Conservation (phyloP, 805 yeast species). For the Wickerhamiella domercqiae region DNA sequence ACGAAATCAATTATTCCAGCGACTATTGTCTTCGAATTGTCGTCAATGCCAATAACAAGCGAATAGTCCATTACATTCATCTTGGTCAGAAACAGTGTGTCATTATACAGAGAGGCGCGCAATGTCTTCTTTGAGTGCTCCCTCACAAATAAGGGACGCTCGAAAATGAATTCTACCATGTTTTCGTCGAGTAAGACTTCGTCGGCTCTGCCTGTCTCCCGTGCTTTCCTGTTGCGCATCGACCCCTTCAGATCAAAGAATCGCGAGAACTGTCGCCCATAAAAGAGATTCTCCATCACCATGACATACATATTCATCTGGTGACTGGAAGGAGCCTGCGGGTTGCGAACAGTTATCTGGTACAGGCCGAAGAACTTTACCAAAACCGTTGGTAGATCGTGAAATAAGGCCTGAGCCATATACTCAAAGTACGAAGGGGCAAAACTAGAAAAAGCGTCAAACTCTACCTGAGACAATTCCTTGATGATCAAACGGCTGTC, state of each 20-base stretch:
- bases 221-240: slow-evolving; percentile 92
- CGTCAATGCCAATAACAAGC: slow-evolving; percentile 80
- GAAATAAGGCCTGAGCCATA: slow-evolving; percentile 88
- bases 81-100: slow-evolving; percentile 80
- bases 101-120: slow-evolving; percentile 87
- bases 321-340: slow-evolving; percentile 49
- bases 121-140: slow-evolving; percentile 79
- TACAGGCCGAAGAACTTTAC: slow-evolving; percentile 94
- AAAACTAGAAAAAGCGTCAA: slow-evolving; percentile 85
- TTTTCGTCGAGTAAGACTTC: slow-evolving; percentile 92
- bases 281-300: slow-evolving; percentile 91
- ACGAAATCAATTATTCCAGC: slow-evolving; percentile 93
- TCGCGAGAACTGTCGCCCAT: slow-evolving; percentile 62
- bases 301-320: slow-evolving; percentile 60
- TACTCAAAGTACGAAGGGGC: slow-evolving; percentile 95
- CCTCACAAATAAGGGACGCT: slow-evolving; percentile 83
- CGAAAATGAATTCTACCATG: slow-evolving; percentile 95
- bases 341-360: slow-evolving; percentile 76
- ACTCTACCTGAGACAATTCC: slow-evolving; percentile 72
- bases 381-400: slow-evolving; percentile 84
- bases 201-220: slow-evolving; percentile 88
- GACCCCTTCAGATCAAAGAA: slow-evolving; percentile 95
- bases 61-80: slow-evolving; percentile 99
- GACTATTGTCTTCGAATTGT: slow-evolving; percentile 42
- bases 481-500: slow-evolving; percentile 84